These are phyloP conservation scores for Verticillium zaregamsianum DNA, from an alignment of 2,329 filamentous ascomycete species.

Conservation along the genomic window DNA sequence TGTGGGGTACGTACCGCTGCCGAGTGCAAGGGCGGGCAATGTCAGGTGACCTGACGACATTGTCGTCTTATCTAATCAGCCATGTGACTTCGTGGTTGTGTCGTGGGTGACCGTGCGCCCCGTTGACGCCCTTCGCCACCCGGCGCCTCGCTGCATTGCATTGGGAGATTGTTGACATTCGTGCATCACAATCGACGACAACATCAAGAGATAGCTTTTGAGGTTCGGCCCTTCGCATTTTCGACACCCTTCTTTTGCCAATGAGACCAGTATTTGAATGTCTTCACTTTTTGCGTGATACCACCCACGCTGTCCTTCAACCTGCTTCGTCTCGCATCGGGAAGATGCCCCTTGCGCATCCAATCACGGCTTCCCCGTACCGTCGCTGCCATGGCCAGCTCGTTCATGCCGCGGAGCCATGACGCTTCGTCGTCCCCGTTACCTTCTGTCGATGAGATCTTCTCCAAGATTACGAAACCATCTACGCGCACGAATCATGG, in stretches of 20 bases:
- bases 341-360: conserved; percentile 46
- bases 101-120: neutral
- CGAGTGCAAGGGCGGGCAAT: neutral
- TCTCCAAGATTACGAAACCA: conserved; percentile 26
- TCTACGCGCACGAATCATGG: neutral
- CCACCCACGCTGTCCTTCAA: conserved; percentile 8
- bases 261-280: neutral
- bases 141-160: neutral
- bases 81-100: neutral
- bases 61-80: neutral
- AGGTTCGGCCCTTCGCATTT: neutral
- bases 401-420: conserved; percentile 22
- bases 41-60: conserved; percentile 1
- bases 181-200: neutral
- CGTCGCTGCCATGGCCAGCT: conserved; percentile 25
- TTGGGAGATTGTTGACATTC: neutral
- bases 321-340: conserved; percentile 21
- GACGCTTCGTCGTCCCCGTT: conserved; percentile 41
- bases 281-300: neutral
- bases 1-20: conserved; percentile 3
- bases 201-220: neutral
- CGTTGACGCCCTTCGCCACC: neutral
- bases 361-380: conserved; percentile 26
- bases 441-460: conserved; percentile 46
- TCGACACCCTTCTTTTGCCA: neutral